phyloP scores from a whole-genome alignment of 2,329 filamentous ascomycete genomes.

The Aspergillus novofumigatus region DNA sequence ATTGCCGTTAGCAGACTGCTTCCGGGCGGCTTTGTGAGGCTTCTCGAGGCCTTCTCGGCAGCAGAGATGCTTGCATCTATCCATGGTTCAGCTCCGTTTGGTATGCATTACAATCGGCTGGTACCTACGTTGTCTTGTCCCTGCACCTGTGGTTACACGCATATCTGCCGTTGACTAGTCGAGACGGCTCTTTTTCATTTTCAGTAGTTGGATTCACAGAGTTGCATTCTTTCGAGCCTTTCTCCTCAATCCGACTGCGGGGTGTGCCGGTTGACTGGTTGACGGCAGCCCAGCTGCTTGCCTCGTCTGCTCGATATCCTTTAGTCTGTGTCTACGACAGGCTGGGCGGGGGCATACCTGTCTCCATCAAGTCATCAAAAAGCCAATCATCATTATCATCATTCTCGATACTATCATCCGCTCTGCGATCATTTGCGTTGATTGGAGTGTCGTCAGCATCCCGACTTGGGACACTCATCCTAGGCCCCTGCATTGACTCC shows the following conservation, averaged over 20 bases:
- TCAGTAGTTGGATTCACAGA: conserved; percentile 6
- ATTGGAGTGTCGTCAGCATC: conserved; percentile 17
- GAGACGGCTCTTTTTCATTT: conserved; percentile 39
- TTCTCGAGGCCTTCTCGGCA: conserved; percentile 69
- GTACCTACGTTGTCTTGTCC: conserved; percentile 46
- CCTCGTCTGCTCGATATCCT: conserved; percentile 7
- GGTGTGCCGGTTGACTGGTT: not conserved
- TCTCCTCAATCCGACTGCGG: not conserved
- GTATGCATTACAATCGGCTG: conserved; percentile 13
- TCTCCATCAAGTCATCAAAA: conserved; percentile 50
- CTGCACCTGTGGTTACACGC: conserved; percentile 69
- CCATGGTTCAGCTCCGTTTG: conserved; percentile 16
- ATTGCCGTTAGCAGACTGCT: conserved; percentile 7
- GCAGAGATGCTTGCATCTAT: conserved; percentile 66
- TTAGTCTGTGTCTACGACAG: not conserved
- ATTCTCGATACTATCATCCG: conserved; percentile 50
- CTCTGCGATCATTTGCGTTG: conserved; percentile 7
- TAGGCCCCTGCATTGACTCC: conserved; percentile 15
- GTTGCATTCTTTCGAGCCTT: conserved; percentile 1
- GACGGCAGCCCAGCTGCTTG: conserved; percentile 20
- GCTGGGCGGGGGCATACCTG: conserved; percentile 23
- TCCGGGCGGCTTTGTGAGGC: conserved; percentile 46
- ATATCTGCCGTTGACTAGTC: conserved; percentile 67
- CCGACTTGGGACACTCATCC: conserved; percentile 12
- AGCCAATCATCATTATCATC: conserved; percentile 50